These are phyloP conservation scores for Cyberlindnera meyerae DNA, from an alignment of 805 yeast genomes.

Conservation along the genomic window DNA sequence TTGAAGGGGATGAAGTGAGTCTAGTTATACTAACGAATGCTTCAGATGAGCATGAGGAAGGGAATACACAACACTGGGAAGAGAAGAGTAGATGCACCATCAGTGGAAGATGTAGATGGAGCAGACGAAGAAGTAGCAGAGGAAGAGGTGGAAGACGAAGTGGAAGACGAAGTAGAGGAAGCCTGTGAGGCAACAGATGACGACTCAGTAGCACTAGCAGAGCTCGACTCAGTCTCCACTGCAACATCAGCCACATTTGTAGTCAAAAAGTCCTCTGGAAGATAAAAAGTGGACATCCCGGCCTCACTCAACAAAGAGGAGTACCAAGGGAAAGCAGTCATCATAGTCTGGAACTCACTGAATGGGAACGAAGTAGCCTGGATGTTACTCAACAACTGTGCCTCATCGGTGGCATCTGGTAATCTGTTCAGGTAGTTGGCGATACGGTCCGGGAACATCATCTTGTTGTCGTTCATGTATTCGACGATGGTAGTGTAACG, in stretches of 20 bases:
- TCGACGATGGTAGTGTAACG: conserved; percentile 15
- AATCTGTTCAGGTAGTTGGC: conserved; percentile 31
- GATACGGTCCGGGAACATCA: conserved; percentile 31
- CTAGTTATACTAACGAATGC: not conserved
- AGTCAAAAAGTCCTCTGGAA: conserved; percentile 21
- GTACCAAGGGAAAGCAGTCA: conserved; percentile 26
- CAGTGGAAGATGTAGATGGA: no score
- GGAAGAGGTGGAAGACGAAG: conserved; percentile 10
- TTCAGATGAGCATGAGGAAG: not conserved
- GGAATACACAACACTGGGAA: no score
- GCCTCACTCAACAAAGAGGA: conserved; percentile 12
- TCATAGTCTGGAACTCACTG: conserved; percentile 31
- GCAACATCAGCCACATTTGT: conserved; percentile 4
- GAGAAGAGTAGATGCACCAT: no score
- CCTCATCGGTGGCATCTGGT: conserved; percentile 24
- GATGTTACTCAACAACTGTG: conserved; percentile 25
- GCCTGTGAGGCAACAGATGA: not conserved
- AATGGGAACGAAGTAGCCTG: conserved; percentile 31
- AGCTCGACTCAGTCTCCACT: no score
- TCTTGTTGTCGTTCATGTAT: conserved; percentile 21
- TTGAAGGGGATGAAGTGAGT: conserved; percentile 15
- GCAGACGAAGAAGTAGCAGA: conserved; percentile 9
- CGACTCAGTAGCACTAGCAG: not conserved
- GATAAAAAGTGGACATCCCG: conserved; percentile 18
- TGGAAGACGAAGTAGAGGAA: not conserved